phyloP scores from a whole-genome alignment of 345 rosid genomes.

The Geranium brycei region DNA sequence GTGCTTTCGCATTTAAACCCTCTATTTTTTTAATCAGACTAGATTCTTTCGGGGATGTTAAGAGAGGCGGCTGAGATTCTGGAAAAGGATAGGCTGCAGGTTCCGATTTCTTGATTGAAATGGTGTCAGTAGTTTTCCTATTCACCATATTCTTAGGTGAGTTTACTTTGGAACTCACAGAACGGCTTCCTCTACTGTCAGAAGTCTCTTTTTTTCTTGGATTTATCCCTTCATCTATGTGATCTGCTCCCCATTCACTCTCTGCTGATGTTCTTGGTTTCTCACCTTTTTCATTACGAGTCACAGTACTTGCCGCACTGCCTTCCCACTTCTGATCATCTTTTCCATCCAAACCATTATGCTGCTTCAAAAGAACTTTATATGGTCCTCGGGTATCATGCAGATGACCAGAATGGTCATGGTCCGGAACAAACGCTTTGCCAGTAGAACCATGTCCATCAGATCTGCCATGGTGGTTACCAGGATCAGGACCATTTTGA shows the following conservation, averaged over 20 bases:
- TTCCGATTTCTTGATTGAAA: constrained; percentile 22
- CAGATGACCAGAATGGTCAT: constrained; percentile 42
- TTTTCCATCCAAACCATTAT: constrained; percentile 48
- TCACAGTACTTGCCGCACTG: constrained; percentile 12
- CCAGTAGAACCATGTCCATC: constrained; percentile 43
- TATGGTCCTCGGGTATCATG: constrained; percentile 44
- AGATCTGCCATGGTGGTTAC: constrained; percentile 36
- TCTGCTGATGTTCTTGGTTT: constrained; percentile 28
- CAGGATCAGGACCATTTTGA: constrained; percentile 40
- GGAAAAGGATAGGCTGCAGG: constrained; percentile 11
- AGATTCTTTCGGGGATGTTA: constrained; percentile 32
- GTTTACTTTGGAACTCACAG: constrained; percentile 20
- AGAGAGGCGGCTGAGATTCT: constrained; percentile 14
- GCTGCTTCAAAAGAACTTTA: constrained; percentile 70
- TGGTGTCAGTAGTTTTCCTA: constrained; percentile 20
- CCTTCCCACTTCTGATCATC: constrained; percentile 45
- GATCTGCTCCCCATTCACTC: constrained; percentile 33
- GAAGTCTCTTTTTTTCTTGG: constrained; percentile 19
- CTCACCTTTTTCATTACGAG: constrained; percentile 29
- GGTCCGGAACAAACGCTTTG: constrained; percentile 34
- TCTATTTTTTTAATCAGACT: constrained; percentile 77
- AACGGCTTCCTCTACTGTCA: constrained; percentile 18
- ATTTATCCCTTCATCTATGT: constrained; percentile 21
- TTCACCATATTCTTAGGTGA: constrained; percentile 18
- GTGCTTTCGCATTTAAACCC: constrained; percentile 68